Conservation (phyloP, 2,329 filamentous ascomycete genomes). For the Verticillium zaregamsianum region DNA sequence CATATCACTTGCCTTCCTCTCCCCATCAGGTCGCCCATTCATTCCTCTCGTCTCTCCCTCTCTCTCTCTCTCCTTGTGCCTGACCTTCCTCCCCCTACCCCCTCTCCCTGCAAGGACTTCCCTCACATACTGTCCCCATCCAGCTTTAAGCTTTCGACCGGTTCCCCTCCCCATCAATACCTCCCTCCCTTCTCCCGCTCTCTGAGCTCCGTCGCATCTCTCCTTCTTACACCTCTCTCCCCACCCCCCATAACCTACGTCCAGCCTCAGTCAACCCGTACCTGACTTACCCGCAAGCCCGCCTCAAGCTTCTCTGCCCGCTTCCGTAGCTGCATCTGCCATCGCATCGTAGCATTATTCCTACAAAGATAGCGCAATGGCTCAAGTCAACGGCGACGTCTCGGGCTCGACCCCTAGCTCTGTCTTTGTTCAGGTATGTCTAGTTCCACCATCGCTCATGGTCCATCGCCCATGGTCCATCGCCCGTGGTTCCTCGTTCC, state of each 20-base stretch:
- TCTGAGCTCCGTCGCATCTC: neutral
- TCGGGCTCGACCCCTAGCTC: constrained; percentile 38
- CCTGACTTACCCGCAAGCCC: neutral
- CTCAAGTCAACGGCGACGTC: constrained; percentile 49
- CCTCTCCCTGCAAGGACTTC: no score
- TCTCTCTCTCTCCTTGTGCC: neutral
- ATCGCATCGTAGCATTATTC: neutral
- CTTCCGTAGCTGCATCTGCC: neutral
- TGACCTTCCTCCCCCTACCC: neutral
- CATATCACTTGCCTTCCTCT: neutral
- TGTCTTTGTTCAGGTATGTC: constrained; percentile 44
- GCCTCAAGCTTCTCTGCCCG: neutral
- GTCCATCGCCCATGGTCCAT: neutral
- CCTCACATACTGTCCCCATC: neutral
- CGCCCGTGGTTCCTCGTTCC: neutral
- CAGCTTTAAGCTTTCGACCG: neutral
- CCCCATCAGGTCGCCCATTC: neutral
- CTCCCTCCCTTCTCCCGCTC: neutral
- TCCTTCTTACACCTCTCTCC: neutral
- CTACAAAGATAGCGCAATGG: constrained; percentile 20
- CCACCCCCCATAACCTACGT: neutral
- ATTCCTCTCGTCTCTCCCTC: constrained; percentile 1
- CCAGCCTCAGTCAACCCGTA: neutral
- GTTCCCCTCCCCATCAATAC: neutral
- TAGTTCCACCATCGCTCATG: neutral